phyloP scores from a whole-genome alignment of 106 monocot species.

The Acanthochlamys bracteata region DNA sequence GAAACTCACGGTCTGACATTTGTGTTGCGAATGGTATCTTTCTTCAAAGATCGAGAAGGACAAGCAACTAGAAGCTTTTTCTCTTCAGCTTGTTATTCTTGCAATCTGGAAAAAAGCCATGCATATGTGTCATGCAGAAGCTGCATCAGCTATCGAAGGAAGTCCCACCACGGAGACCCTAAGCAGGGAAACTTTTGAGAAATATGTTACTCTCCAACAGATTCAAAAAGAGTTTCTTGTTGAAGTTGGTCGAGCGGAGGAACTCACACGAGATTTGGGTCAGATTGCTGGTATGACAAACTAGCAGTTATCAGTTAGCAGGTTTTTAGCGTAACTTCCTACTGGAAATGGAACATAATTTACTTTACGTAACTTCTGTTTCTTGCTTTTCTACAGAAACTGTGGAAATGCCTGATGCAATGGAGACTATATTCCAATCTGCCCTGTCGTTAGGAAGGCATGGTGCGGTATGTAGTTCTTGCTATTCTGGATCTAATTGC shows the following conservation, averaged over 20 bases:
- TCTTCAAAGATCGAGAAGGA: slow-evolving; percentile 38
- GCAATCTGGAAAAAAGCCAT: slow-evolving; percentile 96
- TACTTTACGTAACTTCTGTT: not conserved
- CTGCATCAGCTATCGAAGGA: slow-evolving; percentile 52
- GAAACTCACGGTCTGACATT: not conserved
- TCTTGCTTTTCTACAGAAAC: slow-evolving; percentile 30
- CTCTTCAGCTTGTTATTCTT: slow-evolving; percentile 82
- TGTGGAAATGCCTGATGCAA: slow-evolving; percentile 92
- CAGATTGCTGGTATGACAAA: slow-evolving; percentile 51
- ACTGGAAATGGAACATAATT: not conserved
- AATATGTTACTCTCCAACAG: slow-evolving; percentile 24
- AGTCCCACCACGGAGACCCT: slow-evolving; percentile 42
- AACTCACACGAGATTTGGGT: slow-evolving; percentile 51
- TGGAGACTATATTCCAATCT: slow-evolving; percentile 85
- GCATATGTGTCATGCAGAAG: slow-evolving; percentile 70
- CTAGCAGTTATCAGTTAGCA: not conserved
- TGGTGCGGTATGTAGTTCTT: slow-evolving; percentile 56
- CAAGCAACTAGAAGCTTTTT: slow-evolving; percentile 62
- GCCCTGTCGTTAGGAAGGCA: slow-evolving; percentile 68
- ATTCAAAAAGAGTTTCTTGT: slow-evolving; percentile 78
- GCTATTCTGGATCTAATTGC: not conserved
- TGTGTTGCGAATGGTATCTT: not conserved
- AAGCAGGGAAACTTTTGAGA: slow-evolving; percentile 8
- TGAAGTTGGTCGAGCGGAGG: slow-evolving; percentile 73
- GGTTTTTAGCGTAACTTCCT: not conserved